Base-by-base conservation (phyloP, 1,284 basidiomycete species). In the Apiotrichum sp. region DNA sequence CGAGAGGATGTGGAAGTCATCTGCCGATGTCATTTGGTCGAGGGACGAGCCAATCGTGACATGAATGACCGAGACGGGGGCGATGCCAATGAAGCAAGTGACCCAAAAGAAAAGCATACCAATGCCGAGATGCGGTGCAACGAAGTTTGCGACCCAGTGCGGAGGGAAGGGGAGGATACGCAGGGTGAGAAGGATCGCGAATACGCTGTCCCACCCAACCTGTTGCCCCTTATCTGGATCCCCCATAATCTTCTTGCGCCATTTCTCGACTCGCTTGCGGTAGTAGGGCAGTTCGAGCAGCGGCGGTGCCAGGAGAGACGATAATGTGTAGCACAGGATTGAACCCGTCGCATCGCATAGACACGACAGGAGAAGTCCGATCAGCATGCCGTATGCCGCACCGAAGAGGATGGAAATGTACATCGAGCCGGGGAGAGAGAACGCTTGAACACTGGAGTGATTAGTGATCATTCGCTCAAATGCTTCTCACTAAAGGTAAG, bases 391-490 rank as follows among this genome's bases (percentile, higher is more conserved):
- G 85, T 93, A 98, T 6, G 98, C 86, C 0, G 95, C 95, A 35
- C 95, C 95, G 11, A 89, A 93, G 7, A 98, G 84, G 69, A 98
- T 97, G 50, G 90, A 92, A 58, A 98, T 84, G 73, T 98, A 98
- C 93, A 98, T 98, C 29, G 91, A 95, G 0, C 95, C 95, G 0
- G 95, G 95, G 5, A 98, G 82, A 2, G 90, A 93, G 76, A 98
- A 98, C 0, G 93, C 90, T 80, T 98, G 95, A 4, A 98, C 81
- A 76, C 91, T 93, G 71, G 14, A 49, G 40, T 56, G 61, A 47
- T 49, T 8, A 16, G 14, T 32, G 7, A 3, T 8, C 3, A 35
- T 6, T 14, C 11, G 79, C n/a, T n/a, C n/a, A n/a, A n/a, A n/a
- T n/a, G n/a, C n/a, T n/a, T n/a, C n/a, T n/a, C 66, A 93, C 91